Evolutionary conservation across 2,329 filamentous ascomycete species (phyloP).

Genomic region (Penicillium sp.): DNA sequence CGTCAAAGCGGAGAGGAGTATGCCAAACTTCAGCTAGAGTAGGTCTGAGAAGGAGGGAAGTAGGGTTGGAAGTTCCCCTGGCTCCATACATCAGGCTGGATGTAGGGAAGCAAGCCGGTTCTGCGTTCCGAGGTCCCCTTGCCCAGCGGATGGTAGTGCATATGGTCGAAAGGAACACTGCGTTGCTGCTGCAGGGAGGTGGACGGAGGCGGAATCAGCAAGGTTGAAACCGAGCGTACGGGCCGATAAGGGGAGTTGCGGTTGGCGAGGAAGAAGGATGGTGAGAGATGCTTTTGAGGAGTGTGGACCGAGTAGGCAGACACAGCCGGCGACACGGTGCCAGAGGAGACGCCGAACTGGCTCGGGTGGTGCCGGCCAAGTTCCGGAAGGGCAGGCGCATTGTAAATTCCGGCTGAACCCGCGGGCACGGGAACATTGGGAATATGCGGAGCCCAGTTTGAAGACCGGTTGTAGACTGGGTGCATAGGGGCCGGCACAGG

Average conservation of each 20-base stretch:
- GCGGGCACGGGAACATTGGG: slow-evolving; percentile 32
- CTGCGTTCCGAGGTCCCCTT: slow-evolving; percentile 60
- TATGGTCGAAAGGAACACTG: slow-evolving; percentile 60
- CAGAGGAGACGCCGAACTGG: slow-evolving; percentile 50
- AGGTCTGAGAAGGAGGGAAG: slow-evolving; percentile 29
- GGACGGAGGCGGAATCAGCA: slow-evolving; percentile 82
- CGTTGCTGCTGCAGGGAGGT: slow-evolving; percentile 71
- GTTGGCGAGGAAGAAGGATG: slow-evolving; percentile 80
- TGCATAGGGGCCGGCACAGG: slow-evolving; percentile 63
- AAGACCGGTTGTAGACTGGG: slow-evolving; percentile 61
- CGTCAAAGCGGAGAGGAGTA: slow-evolving; percentile 17
- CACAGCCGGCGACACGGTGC: slow-evolving; percentile 62
- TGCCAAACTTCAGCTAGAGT: slow-evolving; percentile 19
- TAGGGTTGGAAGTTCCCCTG: slow-evolving; percentile 31
- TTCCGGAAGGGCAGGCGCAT: slow-evolving; percentile 30
- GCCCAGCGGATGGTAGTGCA: slow-evolving; percentile 77
- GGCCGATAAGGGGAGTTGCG: slow-evolving; percentile 89
- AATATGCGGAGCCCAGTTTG: slow-evolving; percentile 47
- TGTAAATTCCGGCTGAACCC: slow-evolving; percentile 28
- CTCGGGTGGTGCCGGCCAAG: slow-evolving; percentile 45
- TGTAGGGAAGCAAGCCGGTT: slow-evolving; percentile 62
- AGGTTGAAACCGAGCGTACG: slow-evolving; percentile 78
- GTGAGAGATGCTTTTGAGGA: slow-evolving; percentile 70
- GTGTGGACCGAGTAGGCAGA: slow-evolving; percentile 57
- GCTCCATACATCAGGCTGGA: slow-evolving; percentile 43